Base-by-base conservation (phyloP, 2,329 filamentous ascomycete genomes). In the Parasarocladium wereldwijsianum region DNA sequence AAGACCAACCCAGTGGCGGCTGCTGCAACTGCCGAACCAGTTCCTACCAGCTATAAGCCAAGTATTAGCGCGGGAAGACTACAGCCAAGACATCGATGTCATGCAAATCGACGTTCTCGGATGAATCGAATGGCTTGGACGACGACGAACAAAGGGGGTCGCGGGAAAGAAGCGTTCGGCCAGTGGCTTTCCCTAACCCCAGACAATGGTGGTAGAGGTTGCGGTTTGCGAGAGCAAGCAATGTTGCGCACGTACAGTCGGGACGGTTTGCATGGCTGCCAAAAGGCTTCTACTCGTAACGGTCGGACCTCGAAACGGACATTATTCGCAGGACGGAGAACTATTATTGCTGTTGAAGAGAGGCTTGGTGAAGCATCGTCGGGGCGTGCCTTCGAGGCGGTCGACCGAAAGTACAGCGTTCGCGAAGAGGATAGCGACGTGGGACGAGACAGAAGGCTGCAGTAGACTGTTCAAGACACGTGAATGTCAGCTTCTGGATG, bases 11-110 rank as follows among this genome's bases (percentile, higher is more conserved):
- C 68, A 41, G 58, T 62, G 49, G 66, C 60, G 41, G 68, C 68
- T 44, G 67, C 66, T 52, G 68, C 69, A 48, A 71, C 63, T 40
- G 66, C 67, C 52, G 67, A 68, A 50, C 69, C 66, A 41, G 68
- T 64, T 51, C 67, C 69, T 52, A 72, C 64, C 43, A 74, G 66
- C 69, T 74, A 43, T 28, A 31, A 38, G 19, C 4, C 17, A 24
- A 24, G 13, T 14, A 21, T 30, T 33, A 36, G 26, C 32, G 18
- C 31, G 25, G 21, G 18, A 15, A 18, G 12, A 13, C 13, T 14
- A 17, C 12, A 12, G 9, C 11, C 12, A 27, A 21, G 26, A 32
- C 13, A 25, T 16, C 27, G 19, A 15, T 21, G 11, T 13, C 26
- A 17, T 22, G 29, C 17, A 29, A 33, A 11, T n/a, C 26, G 16